phyloP scores from a whole-genome alignment of 768 basidiomycete species.

The Paxillus rubicundulus region DNA sequence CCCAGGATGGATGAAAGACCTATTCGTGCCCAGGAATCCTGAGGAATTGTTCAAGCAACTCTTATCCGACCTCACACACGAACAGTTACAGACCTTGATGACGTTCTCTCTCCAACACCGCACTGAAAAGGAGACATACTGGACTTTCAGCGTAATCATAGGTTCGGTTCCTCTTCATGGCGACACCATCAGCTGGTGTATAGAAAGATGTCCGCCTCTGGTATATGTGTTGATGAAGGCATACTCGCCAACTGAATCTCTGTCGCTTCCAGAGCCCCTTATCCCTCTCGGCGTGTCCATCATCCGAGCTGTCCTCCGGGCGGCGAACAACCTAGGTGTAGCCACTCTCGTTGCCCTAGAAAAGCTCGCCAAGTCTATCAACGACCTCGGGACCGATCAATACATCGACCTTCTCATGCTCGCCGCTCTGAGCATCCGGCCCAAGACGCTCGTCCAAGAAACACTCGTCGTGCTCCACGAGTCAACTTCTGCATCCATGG shows the following conservation, averaged over 20 bases:
- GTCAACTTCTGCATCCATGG: conserved; percentile 28
- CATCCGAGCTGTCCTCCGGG: conserved; percentile 48
- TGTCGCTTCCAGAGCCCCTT: conserved; percentile 33
- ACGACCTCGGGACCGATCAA: conserved; percentile 34
- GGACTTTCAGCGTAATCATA: conserved; percentile 45
- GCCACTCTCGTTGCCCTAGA: conserved; percentile 59
- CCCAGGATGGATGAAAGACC: conserved; percentile 31
- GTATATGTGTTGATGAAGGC: conserved; percentile 51
- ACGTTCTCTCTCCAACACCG: conserved; percentile 42
- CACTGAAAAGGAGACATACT: conserved; percentile 53
- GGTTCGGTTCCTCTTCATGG: conserved; percentile 26
- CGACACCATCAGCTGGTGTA: conserved; percentile 36
- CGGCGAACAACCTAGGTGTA: conserved; percentile 52
- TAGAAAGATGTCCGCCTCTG: conserved; percentile 52
- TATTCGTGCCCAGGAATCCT: conserved; percentile 27
- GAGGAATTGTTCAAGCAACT: conserved; percentile 19
- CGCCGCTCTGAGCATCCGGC: conserved; percentile 49
- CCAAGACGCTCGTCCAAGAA: conserved; percentile 54
- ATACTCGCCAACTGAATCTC: conserved; percentile 42
- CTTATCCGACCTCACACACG: conserved; percentile 19
- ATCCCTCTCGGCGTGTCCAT: conserved; percentile 31
- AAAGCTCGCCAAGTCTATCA: conserved; percentile 47
- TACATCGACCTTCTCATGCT: conserved; percentile 57
- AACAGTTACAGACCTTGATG: conserved; percentile 18
- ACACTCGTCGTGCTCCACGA: conserved; percentile 59